phyloP scores from a whole-genome alignment of 1,284 basidiomycete species.

The Hortiboletus rubellus region DNA sequence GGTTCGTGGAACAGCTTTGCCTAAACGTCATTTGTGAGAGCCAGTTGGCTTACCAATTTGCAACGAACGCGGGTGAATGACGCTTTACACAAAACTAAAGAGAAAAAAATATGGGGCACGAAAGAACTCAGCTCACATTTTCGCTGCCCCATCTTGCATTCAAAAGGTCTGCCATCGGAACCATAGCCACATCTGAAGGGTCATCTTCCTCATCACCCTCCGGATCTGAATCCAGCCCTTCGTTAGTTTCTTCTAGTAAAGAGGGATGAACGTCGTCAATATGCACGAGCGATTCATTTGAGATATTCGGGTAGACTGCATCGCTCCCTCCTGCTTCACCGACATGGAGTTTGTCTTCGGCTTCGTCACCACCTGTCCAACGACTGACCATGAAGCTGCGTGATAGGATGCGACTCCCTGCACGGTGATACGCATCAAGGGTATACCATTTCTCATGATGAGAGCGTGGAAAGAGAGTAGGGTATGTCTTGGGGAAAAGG shows the following conservation, averaged over 20 bases:
- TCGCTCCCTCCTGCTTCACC: slow-evolving; percentile 33
- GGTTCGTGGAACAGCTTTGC: slow-evolving; percentile 85
- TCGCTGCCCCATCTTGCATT: slow-evolving; percentile 86
- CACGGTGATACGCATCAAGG: slow-evolving; percentile 80
- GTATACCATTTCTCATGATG: slow-evolving; percentile 59
- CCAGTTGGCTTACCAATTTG: background rate
- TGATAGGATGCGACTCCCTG: slow-evolving; percentile 93
- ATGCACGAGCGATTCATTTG: slow-evolving; percentile 49
- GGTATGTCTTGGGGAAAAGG: slow-evolving; percentile 51
- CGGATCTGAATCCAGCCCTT: slow-evolving; percentile 50
- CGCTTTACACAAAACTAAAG: background rate
- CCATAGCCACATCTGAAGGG: slow-evolving; percentile 82
- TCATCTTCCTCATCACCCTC: slow-evolving; percentile 65
- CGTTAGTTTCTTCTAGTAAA: slow-evolving; percentile 20
- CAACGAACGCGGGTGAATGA: background rate
- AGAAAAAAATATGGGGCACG: background rate
- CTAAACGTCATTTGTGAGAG: slow-evolving; percentile 39
- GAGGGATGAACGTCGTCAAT: slow-evolving; percentile 42
- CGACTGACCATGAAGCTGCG: slow-evolving; percentile 82
- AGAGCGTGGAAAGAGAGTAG: slow-evolving; percentile 66
- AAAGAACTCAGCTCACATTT: slow-evolving; percentile 58
- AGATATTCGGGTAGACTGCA: slow-evolving; percentile 26
- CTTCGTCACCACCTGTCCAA: slow-evolving; percentile 44
- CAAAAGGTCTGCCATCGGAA: slow-evolving; percentile 95
- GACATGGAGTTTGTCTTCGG: slow-evolving; percentile 18